A percentile compares a stretch with the other conserved stretches of the same genome.
Conservation (phyloP, 2,329 filamentous ascomycete genomes). For the Dactylellina haptotyla region DNA sequence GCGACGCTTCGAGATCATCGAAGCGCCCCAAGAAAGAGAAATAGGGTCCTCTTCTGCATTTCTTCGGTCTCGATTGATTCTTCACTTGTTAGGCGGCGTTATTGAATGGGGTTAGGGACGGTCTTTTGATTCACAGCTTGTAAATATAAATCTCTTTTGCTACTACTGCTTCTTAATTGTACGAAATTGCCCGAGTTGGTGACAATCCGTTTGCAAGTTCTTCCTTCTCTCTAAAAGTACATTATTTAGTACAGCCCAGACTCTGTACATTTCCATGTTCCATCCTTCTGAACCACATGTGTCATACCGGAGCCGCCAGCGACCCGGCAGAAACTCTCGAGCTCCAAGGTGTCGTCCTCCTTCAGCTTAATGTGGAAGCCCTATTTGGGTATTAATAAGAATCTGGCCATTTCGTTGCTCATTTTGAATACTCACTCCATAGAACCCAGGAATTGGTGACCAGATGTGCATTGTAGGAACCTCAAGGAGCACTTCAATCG, state of each 20-base stretch:
- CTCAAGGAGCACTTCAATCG: conserved; percentile 31
- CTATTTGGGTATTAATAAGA: conserved; percentile 13
- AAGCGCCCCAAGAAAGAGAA: conserved; percentile 53
- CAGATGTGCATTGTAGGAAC: conserved; percentile 20
- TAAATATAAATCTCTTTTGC: too few relatives aligned
- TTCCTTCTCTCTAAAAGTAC: neutral
- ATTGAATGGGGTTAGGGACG: neutral
- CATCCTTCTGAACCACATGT: conserved; percentile 22
- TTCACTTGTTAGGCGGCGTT: neutral
- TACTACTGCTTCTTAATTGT: neutral
- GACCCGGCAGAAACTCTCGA: conserved; percentile 42
- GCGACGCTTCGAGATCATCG: conserved; percentile 48
- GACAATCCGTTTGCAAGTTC: neutral
- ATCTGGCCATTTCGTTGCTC: too few relatives aligned
- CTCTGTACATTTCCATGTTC: conserved; percentile 27
- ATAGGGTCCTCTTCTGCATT: neutral
- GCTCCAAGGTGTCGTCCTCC: conserved; percentile 24
- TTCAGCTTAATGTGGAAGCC: conserved; percentile 34
- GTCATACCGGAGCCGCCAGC: conserved; percentile 34
- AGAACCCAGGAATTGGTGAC: conserved; percentile 46
- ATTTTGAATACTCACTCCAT: conserved; percentile 28
- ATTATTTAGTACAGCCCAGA: conserved; percentile 15
- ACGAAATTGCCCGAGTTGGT: too few relatives aligned
- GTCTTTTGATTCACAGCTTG: neutral
- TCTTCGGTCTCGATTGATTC: neutral